Evolutionary conservation across 106 monocot genomes (phyloP).

Genomic region (Triglochin maritima): DNA sequence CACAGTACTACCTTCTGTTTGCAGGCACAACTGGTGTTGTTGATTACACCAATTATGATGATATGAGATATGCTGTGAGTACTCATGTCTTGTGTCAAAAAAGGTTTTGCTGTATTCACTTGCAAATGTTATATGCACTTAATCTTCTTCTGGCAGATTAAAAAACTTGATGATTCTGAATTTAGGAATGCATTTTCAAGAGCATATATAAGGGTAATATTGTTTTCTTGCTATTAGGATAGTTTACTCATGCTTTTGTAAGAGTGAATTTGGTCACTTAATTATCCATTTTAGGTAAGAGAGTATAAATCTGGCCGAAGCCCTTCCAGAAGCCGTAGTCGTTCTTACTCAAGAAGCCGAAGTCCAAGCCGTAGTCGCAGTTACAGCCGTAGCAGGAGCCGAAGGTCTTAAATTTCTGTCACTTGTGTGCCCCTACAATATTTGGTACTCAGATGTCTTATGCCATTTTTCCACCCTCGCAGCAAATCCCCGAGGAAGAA

Average conservation of each 20-base stretch:
- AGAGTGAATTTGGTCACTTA: neutral
- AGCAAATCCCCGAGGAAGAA: conserved; percentile 42
- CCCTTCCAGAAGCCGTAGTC: conserved; percentile 51
- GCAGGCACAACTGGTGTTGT: conserved; percentile 75
- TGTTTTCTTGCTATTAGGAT: neutral
- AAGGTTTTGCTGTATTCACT: neutral
- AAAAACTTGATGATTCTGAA: conserved; percentile 85
- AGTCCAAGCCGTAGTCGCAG: conserved; percentile 35
- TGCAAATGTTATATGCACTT: neutral
- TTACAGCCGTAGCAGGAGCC: conserved; percentile 23
- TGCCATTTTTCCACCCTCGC: neutral
- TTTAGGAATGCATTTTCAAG: conserved; percentile 81
- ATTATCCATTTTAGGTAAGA: conserved; percentile 32
- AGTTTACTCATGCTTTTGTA: neutral
- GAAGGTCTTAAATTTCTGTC: conserved; percentile 26
- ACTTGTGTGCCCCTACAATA: neutral
- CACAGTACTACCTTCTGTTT: conserved; percentile 2
- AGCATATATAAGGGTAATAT: conserved; percentile 57
- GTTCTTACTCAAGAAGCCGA: conserved; percentile 39
- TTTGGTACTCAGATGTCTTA: too few species aligned
- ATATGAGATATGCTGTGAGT: conserved; percentile 87
- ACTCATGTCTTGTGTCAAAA: neutral
- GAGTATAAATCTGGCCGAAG: conserved; percentile 50
- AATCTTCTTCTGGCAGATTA: conserved; percentile 35
- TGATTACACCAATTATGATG: conserved; percentile 85